phyloP scores from a whole-genome alignment of 2,329 filamentous ascomycete genomes.

The Trichoderma guizhouense region DNA sequence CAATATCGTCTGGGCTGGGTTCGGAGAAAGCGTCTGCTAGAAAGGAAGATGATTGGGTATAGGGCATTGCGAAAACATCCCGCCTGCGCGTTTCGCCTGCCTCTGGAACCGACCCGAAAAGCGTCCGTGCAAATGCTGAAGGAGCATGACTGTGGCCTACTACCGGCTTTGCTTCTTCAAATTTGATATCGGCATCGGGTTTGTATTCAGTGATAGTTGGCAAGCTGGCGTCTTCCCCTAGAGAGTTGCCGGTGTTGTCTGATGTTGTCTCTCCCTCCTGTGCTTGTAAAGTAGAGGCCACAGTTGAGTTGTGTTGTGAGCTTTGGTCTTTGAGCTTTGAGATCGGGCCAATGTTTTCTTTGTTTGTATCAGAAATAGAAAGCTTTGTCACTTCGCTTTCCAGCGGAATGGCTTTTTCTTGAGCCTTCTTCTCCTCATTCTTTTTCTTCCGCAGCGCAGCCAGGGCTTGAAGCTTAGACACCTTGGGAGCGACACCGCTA shows the following conservation, averaged over 20 bases:
- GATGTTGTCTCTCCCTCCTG: not conserved
- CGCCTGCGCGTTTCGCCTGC: conserved; percentile 28
- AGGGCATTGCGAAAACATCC: conserved; percentile 45
- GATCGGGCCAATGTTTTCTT: conserved; percentile 28
- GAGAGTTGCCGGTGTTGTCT: not conserved
- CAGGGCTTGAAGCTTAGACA: conserved; percentile 87
- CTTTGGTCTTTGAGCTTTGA: not conserved
- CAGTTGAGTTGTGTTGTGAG: not conserved
- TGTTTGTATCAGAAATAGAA: conserved; percentile 29
- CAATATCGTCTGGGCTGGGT: conserved; percentile 88
- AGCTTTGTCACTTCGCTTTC: conserved; percentile 32
- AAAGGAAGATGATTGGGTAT: conserved; percentile 47
- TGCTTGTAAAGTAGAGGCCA: not conserved
- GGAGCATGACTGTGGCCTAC: conserved; percentile 33
- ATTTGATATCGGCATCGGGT: not conserved
- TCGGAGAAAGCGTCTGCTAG: conserved; percentile 67
- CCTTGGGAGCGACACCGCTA: conserved; percentile 60
- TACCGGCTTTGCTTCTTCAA: conserved; percentile 19
- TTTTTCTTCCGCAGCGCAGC: conserved; percentile 85
- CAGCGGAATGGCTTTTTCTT: conserved; percentile 26
- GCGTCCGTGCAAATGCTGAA: conserved; percentile 55
- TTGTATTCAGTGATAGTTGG: not conserved
- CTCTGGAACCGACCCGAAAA: conserved; percentile 45
- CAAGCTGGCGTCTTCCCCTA: not conserved
- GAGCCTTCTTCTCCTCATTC: conserved; percentile 57